Evolutionary conservation across 163 green algal genomes (phyloP).

Genomic region (Coccomyxa subellipsoidea): DNA sequence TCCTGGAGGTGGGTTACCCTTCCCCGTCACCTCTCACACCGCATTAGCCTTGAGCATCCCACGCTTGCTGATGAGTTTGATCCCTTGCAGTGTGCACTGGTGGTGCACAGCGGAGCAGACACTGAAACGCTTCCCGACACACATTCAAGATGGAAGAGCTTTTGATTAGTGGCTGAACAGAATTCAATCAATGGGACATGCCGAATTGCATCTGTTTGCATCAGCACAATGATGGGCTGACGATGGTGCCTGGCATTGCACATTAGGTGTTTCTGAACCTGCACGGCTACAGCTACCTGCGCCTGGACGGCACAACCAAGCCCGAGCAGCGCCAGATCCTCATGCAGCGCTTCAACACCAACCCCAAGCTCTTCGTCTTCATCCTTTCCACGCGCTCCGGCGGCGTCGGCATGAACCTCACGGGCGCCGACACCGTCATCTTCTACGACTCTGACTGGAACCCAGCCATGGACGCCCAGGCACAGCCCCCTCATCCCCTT

Average conservation of each 20-base stretch:
- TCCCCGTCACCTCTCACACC: too few relatives aligned
- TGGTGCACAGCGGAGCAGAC: too few relatives aligned
- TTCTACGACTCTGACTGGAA: constrained; percentile 99
- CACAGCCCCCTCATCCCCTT: too few relatives aligned
- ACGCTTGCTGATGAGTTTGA: too few relatives aligned
- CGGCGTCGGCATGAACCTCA: constrained; percentile 99
- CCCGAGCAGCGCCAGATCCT: constrained; percentile 84
- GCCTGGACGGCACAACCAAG: constrained; percentile 92
- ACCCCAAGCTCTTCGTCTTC: constrained; percentile 92
- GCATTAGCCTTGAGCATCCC: too few relatives aligned
- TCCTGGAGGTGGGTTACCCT: constrained; percentile 70
- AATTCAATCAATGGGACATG: too few relatives aligned
- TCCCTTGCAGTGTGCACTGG: too few relatives aligned
- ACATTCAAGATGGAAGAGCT: too few relatives aligned
- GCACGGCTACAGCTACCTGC: constrained; percentile 89
- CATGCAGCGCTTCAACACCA: constrained; percentile 94
- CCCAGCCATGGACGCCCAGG: constrained; percentile 88
- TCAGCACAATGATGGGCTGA: background rate
- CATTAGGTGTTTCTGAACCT: constrained; percentile 83
- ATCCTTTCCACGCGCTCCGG: constrained; percentile 93
- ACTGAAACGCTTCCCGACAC: too few relatives aligned
- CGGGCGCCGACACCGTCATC: constrained; percentile 95
- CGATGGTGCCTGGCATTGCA: background rate
- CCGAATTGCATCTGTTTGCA: too few relatives aligned
- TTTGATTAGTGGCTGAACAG: too few relatives aligned